Evolutionary conservation across 768 basidiomycete genomes (phyloP).

Genomic region (Tremella mesenterica): DNA sequence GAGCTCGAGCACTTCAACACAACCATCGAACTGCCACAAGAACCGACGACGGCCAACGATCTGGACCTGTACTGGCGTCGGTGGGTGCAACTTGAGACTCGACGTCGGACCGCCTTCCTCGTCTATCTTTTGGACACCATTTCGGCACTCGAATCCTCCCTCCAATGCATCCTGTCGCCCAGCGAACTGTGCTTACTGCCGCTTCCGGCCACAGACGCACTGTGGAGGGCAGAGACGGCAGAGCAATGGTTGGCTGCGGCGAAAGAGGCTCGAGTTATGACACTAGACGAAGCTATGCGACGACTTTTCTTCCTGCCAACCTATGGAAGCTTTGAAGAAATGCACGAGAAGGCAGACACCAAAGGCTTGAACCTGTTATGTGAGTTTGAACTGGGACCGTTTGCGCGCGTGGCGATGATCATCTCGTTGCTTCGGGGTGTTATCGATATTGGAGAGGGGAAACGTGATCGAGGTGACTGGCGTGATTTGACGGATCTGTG

Average conservation of each 20-base stretch:
- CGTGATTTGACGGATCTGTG: slow-evolving; percentile 38
- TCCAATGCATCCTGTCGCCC: slow-evolving; percentile 33
- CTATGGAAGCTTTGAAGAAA: slow-evolving; percentile 30
- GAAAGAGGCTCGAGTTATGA: slow-evolving; percentile 31
- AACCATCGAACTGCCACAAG: slow-evolving; percentile 15
- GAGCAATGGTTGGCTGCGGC: slow-evolving; percentile 40
- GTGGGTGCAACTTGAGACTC: slow-evolving; percentile 45
- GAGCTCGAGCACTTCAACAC: slow-evolving; percentile 38
- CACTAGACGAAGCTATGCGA: slow-evolving; percentile 40
- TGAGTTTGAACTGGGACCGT: slow-evolving; percentile 41
- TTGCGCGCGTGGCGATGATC: slow-evolving; percentile 43
- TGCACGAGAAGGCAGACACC: slow-evolving; percentile 31
- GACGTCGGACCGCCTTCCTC: slow-evolving; percentile 42
- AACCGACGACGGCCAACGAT: slow-evolving; percentile 31
- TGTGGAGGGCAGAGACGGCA: slow-evolving; percentile 44
- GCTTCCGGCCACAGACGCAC: slow-evolving; percentile 43
- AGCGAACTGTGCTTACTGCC: slow-evolving; percentile 42
- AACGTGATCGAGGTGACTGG: slow-evolving; percentile 38
- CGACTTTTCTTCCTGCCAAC: slow-evolving; percentile 37
- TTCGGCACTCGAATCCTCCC: slow-evolving; percentile 43
- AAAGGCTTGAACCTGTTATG: slow-evolving; percentile 34
- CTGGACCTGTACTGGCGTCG: slow-evolving; percentile 42
- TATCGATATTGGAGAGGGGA: slow-evolving; percentile 45
- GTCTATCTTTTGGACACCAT: slow-evolving; percentile 46
- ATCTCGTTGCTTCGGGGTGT: slow-evolving; percentile 43